Conservation (phyloP, 345 rosid species). For the Zanthoxylum bungeanum region DNA sequence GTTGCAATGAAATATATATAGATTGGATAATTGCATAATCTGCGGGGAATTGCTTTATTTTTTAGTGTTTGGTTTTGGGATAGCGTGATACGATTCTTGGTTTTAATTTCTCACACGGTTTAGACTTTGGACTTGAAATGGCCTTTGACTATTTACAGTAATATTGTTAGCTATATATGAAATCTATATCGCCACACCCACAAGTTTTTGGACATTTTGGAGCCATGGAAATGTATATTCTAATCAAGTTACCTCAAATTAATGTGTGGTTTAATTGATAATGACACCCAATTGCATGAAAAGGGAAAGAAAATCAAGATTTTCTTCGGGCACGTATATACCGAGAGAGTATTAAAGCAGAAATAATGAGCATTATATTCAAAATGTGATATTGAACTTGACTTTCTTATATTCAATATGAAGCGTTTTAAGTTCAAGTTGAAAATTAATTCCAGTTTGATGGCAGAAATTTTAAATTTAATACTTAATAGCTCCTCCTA, state of each 20-base stretch:
- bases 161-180: neutral
- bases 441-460: too few species aligned
- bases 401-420: too few species aligned
- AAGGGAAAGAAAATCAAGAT: too few species aligned
- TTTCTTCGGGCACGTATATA: too few species aligned
- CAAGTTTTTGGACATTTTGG: neutral
- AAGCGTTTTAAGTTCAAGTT: too few species aligned
- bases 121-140: neutral
- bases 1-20: neutral
- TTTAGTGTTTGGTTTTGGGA: neutral
- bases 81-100: neutral
- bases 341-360: too few species aligned
- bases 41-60: neutral
- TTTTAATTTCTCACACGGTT: neutral
- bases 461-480: too few species aligned
- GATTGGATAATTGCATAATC: neutral
- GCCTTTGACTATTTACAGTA: neutral
- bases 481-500: too few species aligned
- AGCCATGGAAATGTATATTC: neutral
- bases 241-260: neutral
- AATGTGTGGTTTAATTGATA: too few species aligned
- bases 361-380: too few species aligned
- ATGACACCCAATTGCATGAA: too few species aligned
- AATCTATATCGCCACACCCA: neutral
- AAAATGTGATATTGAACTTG: too few species aligned